These are phyloP conservation scores for Diaporthe destruens DNA, from an alignment of 2,329 filamentous ascomycete species.

Conservation along the genomic window DNA sequence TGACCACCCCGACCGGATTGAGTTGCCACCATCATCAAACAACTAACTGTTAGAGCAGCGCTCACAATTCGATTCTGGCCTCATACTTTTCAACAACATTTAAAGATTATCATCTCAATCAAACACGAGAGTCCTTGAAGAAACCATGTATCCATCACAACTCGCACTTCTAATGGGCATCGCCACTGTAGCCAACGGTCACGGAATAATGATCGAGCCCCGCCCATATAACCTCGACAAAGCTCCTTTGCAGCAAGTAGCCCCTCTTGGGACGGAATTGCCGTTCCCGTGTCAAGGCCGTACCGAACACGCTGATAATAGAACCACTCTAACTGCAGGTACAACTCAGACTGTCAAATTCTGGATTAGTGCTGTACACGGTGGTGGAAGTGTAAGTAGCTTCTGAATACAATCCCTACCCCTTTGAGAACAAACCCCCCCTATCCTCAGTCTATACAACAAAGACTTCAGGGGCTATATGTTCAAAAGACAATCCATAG, in stretches of 20 bases:
- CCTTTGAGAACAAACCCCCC: too few species aligned
- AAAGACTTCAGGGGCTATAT: too few species aligned
- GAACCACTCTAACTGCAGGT: constrained; percentile 4
- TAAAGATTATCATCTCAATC: neutral
- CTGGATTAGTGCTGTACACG: neutral
- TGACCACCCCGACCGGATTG: neutral
- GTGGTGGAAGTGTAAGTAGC: neutral
- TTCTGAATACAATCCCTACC: too few species aligned
- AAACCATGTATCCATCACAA: neutral
- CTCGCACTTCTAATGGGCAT: neutral
- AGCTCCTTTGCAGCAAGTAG: neutral
- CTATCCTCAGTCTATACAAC: too few species aligned
- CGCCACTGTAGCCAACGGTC: neutral
- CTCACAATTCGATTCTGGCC: neutral
- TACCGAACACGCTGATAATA: neutral
- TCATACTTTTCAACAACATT: neutral
- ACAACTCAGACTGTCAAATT: neutral
- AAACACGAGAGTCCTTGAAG: neutral
- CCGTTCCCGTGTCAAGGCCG: constrained; percentile 12
- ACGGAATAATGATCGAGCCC: constrained; percentile 18
- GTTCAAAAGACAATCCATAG: too few species aligned
- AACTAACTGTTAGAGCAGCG: neutral
- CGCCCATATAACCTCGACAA: constrained; percentile 17
- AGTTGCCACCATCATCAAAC: neutral
- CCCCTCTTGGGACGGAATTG: neutral